Base-by-base conservation (phyloP, 345 rosid genomes). In the Mallotus nudiflorus region DNA sequence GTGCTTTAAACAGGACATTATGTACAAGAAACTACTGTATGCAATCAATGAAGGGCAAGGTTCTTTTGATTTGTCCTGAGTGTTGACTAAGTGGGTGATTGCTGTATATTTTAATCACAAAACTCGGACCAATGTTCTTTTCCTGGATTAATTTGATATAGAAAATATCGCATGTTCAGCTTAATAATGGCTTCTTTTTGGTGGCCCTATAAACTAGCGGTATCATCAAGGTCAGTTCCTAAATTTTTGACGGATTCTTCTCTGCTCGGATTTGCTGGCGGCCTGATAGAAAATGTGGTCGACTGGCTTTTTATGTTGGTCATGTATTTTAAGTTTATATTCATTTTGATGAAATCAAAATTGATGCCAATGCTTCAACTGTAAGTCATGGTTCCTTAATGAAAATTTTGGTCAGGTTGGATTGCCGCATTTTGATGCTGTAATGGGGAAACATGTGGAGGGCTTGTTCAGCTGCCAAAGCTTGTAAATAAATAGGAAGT, bases 31-130 rank as follows among this genome's bases (percentile, higher is more conserved):
- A 61, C 79, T 96, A 58, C 78, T 92, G 15, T 96, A 91, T 24
- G 99, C 99, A 57, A 92, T 96, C 82, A 87, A 59, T 39, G 99
- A 96, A 84, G 99, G 99, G 76, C 98, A 92, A 78, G 99, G 98
- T 65, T 96, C 99, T 49, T 96, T 92, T 58, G 99, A 96, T 80
- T 76, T 96, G 73, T 96, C 99, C 35, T 96, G 85, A 88, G 81
- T 68, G 69, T 8, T 66, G 81, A 62, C 79, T 64, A 73, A 77
- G 76, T 33, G 70, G 49, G 67, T 20, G 24, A 52, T 61, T 5
- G 57, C 37, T 83, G 79, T 82, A 79, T 77, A 81, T 68, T 63
- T 37, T 50, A n/a, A 49, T 77, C 66, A n/a, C 56, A 70, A 70
- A 20, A 19, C 56, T 57, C 71, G 62, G 67, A 69, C 70, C 51